Evolutionary conservation across 1,284 basidiomycete species (phyloP).

Genomic region (Flammula alnicola): DNA sequence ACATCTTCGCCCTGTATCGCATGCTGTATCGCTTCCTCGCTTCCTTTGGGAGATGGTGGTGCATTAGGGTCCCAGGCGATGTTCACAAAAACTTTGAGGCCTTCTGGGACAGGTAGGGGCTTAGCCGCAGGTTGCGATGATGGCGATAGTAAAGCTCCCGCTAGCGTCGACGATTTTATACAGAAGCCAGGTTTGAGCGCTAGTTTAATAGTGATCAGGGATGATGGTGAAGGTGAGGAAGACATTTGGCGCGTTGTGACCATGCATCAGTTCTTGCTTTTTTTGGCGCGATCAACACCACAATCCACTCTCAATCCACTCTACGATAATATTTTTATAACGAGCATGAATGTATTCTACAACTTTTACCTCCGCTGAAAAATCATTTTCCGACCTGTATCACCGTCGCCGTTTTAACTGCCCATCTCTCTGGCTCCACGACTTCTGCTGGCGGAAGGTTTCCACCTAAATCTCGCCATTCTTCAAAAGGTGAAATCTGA

Average conservation of each 20-base stretch:
- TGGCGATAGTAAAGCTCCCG: slow-evolving; percentile 38
- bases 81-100: slow-evolving; percentile 73
- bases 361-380: too few species aligned
- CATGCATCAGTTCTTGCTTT: too few species aligned
- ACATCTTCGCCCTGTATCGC: slow-evolving; percentile 57
- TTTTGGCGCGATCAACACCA: too few species aligned
- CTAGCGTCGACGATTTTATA: slow-evolving; percentile 54
- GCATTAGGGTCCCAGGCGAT: slow-evolving; percentile 68
- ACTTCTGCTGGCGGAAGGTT: neutral
- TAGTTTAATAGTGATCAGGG: slow-evolving; percentile 40
- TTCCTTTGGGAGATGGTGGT: slow-evolving; percentile 64
- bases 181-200: slow-evolving; percentile 66
- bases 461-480: neutral
- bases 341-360: too few species aligned
- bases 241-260: slow-evolving; percentile 2
- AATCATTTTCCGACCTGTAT: too few species aligned
- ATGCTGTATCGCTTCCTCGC: slow-evolving; percentile 55
- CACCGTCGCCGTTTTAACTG: slow-evolving; percentile 6
- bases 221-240: slow-evolving; percentile 6
- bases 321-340: too few species aligned
- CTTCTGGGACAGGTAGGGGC: slow-evolving; percentile 44
- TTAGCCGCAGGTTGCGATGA: slow-evolving; percentile 14
- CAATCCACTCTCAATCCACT: too few species aligned
- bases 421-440: neutral
- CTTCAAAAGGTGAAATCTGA: slow-evolving; percentile 14